phyloP scores from a whole-genome alignment of 2,329 filamentous ascomycete genomes.

The Colletotrichum sp. region DNA sequence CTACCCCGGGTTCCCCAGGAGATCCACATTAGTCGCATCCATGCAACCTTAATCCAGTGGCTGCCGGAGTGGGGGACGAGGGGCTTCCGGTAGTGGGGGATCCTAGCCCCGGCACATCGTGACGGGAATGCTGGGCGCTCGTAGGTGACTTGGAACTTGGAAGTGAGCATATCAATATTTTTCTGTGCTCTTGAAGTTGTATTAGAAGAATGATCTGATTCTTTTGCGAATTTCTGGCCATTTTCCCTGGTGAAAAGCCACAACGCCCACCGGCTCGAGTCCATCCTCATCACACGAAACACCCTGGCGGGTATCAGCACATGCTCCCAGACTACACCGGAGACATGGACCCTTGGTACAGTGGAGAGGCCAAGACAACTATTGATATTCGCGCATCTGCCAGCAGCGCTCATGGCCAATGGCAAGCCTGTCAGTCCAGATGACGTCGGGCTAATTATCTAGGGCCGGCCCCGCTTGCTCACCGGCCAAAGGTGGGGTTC shows the following conservation, averaged over 20 bases:
- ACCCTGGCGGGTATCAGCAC: not conserved
- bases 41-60: not conserved
- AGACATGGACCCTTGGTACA: not conserved
- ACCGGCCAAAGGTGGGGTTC: not conserved
- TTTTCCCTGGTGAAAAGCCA: not conserved
- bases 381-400: not conserved
- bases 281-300: not conserved
- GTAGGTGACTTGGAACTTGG: not conserved
- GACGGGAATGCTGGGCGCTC: not conserved
- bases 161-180: not conserved
- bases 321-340: not conserved
- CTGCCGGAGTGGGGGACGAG: conserved; percentile 17
- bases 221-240: no score
- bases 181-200: no score
- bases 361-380: not conserved
- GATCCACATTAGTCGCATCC: not conserved
- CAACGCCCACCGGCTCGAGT: not conserved
- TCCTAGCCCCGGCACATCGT: not conserved
- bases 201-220: no score
- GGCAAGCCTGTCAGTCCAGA: not conserved
- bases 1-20: conserved; percentile 10
- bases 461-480: not conserved
- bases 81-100: conserved; percentile 8
- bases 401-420: not conserved
- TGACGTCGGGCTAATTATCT: not conserved